phyloP scores from a whole-genome alignment of 345 rosid genomes.

The Turnera subulata region DNA sequence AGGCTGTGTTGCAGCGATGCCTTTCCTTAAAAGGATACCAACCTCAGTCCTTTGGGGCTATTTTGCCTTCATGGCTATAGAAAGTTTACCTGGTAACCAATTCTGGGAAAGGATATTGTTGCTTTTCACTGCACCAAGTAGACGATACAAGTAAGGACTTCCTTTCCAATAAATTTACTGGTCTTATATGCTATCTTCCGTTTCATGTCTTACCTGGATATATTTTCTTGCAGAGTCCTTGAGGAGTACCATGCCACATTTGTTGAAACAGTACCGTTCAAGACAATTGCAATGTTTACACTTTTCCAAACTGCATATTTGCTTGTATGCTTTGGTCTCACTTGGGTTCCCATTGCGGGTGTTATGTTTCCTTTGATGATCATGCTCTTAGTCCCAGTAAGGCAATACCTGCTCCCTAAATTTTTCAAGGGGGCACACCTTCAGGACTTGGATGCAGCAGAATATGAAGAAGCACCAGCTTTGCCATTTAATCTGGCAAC shows the following conservation, averaged over 20 bases:
- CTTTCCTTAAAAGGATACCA: constrained; percentile 32
- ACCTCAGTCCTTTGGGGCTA: constrained; percentile 36
- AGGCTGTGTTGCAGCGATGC: constrained; percentile 34
- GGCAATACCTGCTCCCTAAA: constrained; percentile 29
- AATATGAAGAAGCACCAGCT: constrained; percentile 33
- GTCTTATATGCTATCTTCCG: not conserved
- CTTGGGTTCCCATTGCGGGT: constrained; percentile 31
- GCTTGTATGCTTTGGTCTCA: constrained; percentile 28
- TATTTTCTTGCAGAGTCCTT: constrained; percentile 20
- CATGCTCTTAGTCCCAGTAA: constrained; percentile 30
- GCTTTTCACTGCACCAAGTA: constrained; percentile 32
- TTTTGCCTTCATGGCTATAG: constrained; percentile 34
- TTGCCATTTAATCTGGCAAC: constrained; percentile 27
- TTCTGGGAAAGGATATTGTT: constrained; percentile 33
- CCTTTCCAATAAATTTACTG: not conserved
- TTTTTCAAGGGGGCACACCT: constrained; percentile 30
- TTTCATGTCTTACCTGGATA: not conserved
- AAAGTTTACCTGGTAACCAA: constrained; percentile 31
- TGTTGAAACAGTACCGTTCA: constrained; percentile 32
- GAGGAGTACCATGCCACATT: constrained; percentile 30
- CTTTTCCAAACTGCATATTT: constrained; percentile 24
- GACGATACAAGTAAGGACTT: constrained; percentile 26
- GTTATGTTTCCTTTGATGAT: constrained; percentile 35
- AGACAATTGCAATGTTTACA: constrained; percentile 22
- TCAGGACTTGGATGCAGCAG: constrained; percentile 31